These are phyloP conservation scores for Sergeia podlipaevii DNA, from an alignment of 208 protist species.

Conservation along the genomic window DNA sequence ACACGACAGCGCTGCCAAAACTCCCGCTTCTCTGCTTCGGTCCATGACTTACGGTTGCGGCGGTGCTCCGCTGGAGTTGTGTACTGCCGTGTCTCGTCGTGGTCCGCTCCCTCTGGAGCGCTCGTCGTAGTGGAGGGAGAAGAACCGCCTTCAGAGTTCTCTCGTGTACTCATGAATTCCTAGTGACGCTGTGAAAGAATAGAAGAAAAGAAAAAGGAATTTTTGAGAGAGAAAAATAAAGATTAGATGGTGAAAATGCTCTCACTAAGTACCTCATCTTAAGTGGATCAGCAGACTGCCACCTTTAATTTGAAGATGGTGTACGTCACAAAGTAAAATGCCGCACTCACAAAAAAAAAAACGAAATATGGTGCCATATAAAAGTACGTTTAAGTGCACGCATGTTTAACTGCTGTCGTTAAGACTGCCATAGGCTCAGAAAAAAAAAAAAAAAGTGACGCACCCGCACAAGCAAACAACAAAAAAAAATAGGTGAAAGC, in stretches of 20 bases:
- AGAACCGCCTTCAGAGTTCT: not conserved
- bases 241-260: not conserved
- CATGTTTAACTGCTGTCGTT: no score
- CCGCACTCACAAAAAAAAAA: no score
- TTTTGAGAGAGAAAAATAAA: not conserved
- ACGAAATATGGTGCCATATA: no score
- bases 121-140: not conserved
- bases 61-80: conserved; percentile 7
- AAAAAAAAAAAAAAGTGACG: conserved; percentile 11
- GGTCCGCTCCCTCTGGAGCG: not conserved
- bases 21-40: conserved; percentile 37
- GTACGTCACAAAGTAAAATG: no score
- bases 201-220: conserved; percentile 11
- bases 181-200: conserved; percentile 1
- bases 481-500: not conserved
- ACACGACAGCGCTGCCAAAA: conserved; percentile 64
- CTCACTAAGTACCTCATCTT: not conserved
- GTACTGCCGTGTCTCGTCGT: not conserved
- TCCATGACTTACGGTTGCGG: conserved; percentile 50
- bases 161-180: conserved; percentile 6
- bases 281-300: no score
- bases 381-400: no score
- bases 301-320: no score
- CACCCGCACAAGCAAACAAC: not conserved
- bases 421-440: not conserved